These are phyloP conservation scores for Herpetomonas samuelpessoai DNA, from an alignment of 208 protist species.

Conservation along the genomic window DNA sequence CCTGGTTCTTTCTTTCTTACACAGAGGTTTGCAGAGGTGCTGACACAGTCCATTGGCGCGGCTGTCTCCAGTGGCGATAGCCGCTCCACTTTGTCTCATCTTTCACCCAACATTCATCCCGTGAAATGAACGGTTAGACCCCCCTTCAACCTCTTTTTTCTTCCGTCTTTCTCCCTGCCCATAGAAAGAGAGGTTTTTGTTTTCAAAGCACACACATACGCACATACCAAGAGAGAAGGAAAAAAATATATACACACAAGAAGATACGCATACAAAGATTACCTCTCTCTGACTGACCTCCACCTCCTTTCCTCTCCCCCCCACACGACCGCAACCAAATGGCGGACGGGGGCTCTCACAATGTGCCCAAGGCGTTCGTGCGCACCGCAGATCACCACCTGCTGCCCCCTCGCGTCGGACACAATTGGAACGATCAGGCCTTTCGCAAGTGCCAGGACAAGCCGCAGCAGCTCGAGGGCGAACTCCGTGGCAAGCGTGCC, in stretches of 20 bases:
- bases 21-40: too few relatives aligned
- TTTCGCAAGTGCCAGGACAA: constrained; percentile 79
- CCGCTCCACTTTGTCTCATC: too few relatives aligned
- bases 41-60: too few relatives aligned
- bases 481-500: constrained; percentile 72
- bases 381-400: constrained; percentile 66
- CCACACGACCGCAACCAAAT: background rate
- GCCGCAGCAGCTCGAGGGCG: constrained; percentile 78
- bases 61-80: too few relatives aligned
- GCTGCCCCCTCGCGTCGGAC: constrained; percentile 77
- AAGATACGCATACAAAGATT: background rate
- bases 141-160: constrained; percentile 3
- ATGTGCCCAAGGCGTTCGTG: constrained; percentile 81
- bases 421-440: constrained; percentile 89
- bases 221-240: too few relatives aligned
- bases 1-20: too few relatives aligned
- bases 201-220: too few relatives aligned
- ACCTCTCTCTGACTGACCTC: constrained; percentile 6
- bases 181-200: too few relatives aligned
- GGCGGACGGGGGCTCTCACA: constrained; percentile 6
- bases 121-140: too few relatives aligned
- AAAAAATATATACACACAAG: background rate
- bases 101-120: too few relatives aligned
- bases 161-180: background rate
- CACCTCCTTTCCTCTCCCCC: constrained; percentile 16